Evolutionary conservation across 2,329 filamentous ascomycete genomes (phyloP).

Genomic region (Furcasterigmium sp.): DNA sequence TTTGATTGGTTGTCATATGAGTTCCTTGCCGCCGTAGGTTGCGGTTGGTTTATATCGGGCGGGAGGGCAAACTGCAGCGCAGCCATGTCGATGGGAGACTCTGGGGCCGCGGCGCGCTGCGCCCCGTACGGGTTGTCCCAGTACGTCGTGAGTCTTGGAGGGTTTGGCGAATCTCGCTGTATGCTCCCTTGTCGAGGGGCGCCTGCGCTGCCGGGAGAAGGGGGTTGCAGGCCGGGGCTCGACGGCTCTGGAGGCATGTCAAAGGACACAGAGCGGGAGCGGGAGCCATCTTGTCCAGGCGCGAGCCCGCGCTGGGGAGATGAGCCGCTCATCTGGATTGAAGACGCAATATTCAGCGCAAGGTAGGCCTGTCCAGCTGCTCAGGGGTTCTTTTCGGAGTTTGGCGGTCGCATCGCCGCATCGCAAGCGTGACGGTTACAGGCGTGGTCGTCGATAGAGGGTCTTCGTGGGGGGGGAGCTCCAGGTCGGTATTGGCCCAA

Average conservation of each 20-base stretch:
- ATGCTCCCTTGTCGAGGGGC: not conserved
- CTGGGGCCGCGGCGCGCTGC: constrained; percentile 24
- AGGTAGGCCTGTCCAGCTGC: not conserved
- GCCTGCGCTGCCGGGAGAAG: not conserved
- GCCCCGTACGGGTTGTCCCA: constrained; percentile 44
- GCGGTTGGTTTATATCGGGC: constrained; percentile 39
- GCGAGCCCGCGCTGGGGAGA: not conserved
- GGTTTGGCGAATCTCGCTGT: constrained; percentile 17
- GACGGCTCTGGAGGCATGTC: not conserved
- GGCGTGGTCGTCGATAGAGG: too few species aligned
- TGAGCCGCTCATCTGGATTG: not conserved
- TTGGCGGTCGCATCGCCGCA: not conserved
- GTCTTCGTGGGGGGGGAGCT: too few species aligned
- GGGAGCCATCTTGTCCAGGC: not conserved
- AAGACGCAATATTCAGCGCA: not conserved
- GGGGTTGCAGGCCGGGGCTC: constrained; percentile 4
- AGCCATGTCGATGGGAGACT: constrained; percentile 48
- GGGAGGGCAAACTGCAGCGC: constrained; percentile 51
- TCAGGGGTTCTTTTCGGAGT: not conserved
- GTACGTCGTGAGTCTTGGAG: constrained; percentile 43
- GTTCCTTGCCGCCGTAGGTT: constrained; percentile 5
- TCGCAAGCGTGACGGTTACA: not conserved
- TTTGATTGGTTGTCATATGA: constrained; percentile 18
- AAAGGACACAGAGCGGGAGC: not conserved
- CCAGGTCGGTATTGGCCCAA: too few species aligned